Base-by-base conservation (phyloP, 1,284 basidiomycete genomes). In the Albatrellus sp. region DNA sequence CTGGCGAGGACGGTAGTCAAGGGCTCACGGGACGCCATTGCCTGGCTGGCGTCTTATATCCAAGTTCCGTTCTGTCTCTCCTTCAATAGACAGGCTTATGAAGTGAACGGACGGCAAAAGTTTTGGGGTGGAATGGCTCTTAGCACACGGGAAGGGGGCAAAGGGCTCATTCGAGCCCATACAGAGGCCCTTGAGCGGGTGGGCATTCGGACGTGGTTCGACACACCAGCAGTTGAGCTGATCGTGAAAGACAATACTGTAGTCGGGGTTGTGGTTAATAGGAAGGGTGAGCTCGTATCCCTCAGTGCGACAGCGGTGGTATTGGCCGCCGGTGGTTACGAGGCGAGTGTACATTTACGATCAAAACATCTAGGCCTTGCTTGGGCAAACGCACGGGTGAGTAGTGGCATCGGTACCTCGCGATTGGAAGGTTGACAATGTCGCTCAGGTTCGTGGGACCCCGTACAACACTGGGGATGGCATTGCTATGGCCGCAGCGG, bases 71-170 rank as follows among this genome's bases (percentile, higher is more conserved):
- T 80, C 56, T 60, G 61, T n/a, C 60, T 82, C 29, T 67, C 77
- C 1, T 79, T 79, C 57, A 67, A 80, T 53, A 63, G 77, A 3
- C 79, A 83, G 53, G 80, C 79, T 12, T 82, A 81, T 55, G 66
- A 75, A 45, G 69, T 80, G 24, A 59, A 69, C 24, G 77, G 77
- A 24, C 64, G 71, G 45, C 70, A 76, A 52, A 76, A 69, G 49
- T 82, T 81, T 53, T 82, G 78, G 79, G 80, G 80, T 16, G 80
- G 79, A 2, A 58, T 82, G 56, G 75, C 69, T 13, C 63, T 81
- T 16, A 68, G 69, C 49, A 73, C 75, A 11, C 63, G 72, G 40
- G 70, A 74, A 36, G 79, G 79, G 3, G 79, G 80, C 6, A 82
- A 81, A 54, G 79, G 80, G 1, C 59, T 82, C n/a, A 77, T 82